Evolutionary conservation across 352 stramenopile genomes (phyloP).

Genomic region (Globisporangium radiosum): DNA sequence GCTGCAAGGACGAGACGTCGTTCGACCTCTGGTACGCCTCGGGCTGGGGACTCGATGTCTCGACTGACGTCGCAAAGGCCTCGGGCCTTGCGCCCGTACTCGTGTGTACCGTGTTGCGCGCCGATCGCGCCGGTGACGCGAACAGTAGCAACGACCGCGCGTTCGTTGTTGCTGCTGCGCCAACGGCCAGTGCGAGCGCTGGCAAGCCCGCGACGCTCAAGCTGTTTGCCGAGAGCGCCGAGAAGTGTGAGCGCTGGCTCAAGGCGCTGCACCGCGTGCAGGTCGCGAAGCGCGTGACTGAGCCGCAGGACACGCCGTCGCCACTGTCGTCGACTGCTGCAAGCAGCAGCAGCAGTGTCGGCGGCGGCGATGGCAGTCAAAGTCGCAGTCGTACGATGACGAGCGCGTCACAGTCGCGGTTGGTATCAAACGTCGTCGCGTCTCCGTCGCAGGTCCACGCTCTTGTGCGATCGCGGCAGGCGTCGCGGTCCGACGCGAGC

Average conservation of each 20-base stretch:
- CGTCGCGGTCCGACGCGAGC: slow-evolving; percentile 20
- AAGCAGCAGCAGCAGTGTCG: neutral
- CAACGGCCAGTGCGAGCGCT: slow-evolving; percentile 16
- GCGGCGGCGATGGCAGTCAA: neutral
- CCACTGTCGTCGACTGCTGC: slow-evolving; percentile 2
- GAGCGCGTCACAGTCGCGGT: too few relatives aligned
- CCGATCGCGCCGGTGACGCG: slow-evolving; percentile 21
- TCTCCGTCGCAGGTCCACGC: slow-evolving; percentile 17
- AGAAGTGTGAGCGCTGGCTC: slow-evolving; percentile 43
- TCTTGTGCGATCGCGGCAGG: slow-evolving; percentile 19
- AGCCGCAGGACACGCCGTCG: slow-evolving; percentile 12
- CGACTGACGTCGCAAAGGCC: slow-evolving; percentile 15
- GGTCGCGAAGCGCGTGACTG: slow-evolving; percentile 23
- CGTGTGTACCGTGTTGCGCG: slow-evolving; percentile 50
- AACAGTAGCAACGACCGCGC: slow-evolving; percentile 21
- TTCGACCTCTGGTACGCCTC: slow-evolving; percentile 57
- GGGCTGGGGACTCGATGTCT: slow-evolving; percentile 29
- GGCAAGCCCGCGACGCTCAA: slow-evolving; percentile 42
- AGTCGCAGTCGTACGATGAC: neutral
- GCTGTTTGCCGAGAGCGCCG: slow-evolving; percentile 31
- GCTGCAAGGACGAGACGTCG: slow-evolving; percentile 54
- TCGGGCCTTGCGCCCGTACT: slow-evolving; percentile 27
- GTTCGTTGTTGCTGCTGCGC: slow-evolving; percentile 31
- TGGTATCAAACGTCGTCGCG: slow-evolving; percentile 2
- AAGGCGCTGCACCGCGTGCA: slow-evolving; percentile 54